Percentiles rank a stretch among this genome's conserved stretches.
These are phyloP conservation scores for Lyophyllum shimeji DNA, from an alignment of 768 basidiomycete genomes.

Conservation along the genomic window DNA sequence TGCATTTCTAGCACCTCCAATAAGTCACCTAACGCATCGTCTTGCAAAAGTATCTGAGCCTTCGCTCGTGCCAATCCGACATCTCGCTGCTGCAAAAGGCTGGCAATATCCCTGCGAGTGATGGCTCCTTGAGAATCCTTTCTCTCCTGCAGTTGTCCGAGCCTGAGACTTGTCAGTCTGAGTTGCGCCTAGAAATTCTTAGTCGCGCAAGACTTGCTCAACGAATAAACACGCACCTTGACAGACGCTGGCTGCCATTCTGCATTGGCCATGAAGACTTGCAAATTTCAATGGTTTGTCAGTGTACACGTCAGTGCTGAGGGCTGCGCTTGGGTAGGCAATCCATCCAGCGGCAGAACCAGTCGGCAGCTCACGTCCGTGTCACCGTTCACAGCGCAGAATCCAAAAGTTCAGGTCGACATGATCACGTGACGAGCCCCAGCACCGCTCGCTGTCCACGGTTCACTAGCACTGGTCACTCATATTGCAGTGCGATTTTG, in stretches of 20 bases:
- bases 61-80: slow-evolving; percentile 68
- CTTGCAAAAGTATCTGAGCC: slow-evolving; percentile 63
- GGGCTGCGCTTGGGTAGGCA: background rate
- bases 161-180: slow-evolving; percentile 58
- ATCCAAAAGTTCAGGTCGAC: no score
- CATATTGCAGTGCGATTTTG: no score
- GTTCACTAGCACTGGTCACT: no score
- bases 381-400: no score
- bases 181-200: slow-evolving; percentile 52
- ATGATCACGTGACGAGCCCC: no score
- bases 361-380: background rate
- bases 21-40: slow-evolving; percentile 62
- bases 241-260: slow-evolving; percentile 35
- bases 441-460: no score
- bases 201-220: slow-evolving; percentile 3
- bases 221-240: slow-evolving; percentile 29
- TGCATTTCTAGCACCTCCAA: slow-evolving; percentile 67
- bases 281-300: background rate
- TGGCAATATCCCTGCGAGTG: slow-evolving; percentile 67
- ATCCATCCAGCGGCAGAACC: background rate
- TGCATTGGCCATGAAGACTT: slow-evolving; percentile 13
- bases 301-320: background rate
- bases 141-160: slow-evolving; percentile 70
- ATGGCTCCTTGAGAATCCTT: slow-evolving; percentile 65
- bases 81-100: slow-evolving; percentile 59